These are phyloP conservation scores for Talaromyces proteolyticus DNA, from an alignment of 495 filamentous ascomycete species.

Conservation along the genomic window DNA sequence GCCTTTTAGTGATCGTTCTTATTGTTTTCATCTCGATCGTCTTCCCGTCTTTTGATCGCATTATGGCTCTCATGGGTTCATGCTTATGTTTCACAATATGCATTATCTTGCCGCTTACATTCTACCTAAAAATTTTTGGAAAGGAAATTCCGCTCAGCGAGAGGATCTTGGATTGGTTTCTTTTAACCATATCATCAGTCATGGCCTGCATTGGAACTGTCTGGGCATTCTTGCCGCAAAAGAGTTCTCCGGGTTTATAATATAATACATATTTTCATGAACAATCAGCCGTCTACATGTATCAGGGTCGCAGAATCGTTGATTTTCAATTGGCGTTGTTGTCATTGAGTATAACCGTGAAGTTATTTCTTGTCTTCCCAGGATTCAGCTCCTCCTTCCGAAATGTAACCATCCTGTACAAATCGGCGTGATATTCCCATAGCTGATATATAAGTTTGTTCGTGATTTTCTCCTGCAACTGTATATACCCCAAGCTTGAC, in stretches of 20 bases:
- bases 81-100: slow-evolving; percentile 94
- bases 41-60: slow-evolving; percentile 83
- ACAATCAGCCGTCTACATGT: no score
- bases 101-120: slow-evolving; percentile 81
- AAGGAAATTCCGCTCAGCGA: slow-evolving; percentile 63
- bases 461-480: slow-evolving; percentile 61
- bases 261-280: no score
- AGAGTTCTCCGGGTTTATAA: slow-evolving; percentile 27
- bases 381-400: slow-evolving; percentile 67
- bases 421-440: slow-evolving; percentile 46
- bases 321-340: no score
- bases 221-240: slow-evolving; percentile 81
- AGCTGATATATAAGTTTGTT: slow-evolving; percentile 86
- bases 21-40: slow-evolving; percentile 70
- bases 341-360: slow-evolving; percentile 63
- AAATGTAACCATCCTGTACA: slow-evolving; percentile 32
- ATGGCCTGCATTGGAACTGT: slow-evolving; percentile 75
- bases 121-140: slow-evolving; percentile 92
- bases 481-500: slow-evolving; percentile 65
- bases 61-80: slow-evolving; percentile 90
- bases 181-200: slow-evolving; percentile 63
- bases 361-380: slow-evolving; percentile 78
- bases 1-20: slow-evolving; percentile 49
- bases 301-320: no score
- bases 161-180: slow-evolving; percentile 56